These are phyloP conservation scores for Erysimum cheiranthoides DNA, from an alignment of 345 rosid genomes.

Conservation along the genomic window DNA sequence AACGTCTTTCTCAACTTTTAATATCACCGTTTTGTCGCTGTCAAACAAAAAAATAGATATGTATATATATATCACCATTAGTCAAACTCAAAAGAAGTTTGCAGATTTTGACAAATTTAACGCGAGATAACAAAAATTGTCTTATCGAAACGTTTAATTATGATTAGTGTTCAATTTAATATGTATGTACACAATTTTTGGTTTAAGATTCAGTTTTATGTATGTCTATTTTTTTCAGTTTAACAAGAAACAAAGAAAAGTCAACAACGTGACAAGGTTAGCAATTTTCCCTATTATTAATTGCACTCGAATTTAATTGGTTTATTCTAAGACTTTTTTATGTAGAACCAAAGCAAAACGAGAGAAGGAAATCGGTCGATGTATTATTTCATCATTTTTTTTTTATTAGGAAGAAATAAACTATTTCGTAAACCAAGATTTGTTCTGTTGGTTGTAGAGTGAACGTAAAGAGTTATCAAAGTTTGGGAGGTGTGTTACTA, in stretches of 20 bases:
- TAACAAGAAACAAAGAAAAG: background rate
- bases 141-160: too few species aligned
- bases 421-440: background rate
- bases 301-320: slow-evolving; percentile 18
- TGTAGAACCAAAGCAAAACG: background rate
- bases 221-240: background rate
- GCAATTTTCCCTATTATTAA: background rate
- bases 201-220: too few species aligned
- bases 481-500: background rate
- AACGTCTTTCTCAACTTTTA: slow-evolving; percentile 9
- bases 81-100: background rate
- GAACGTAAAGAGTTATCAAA: background rate
- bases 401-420: slow-evolving; percentile 1
- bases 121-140: too few species aligned
- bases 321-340: background rate
- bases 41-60: too few species aligned
- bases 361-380: background rate
- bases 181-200: too few species aligned
- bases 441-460: slow-evolving; percentile 21
- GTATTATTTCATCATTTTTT: background rate
- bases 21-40: background rate
- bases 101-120: background rate
- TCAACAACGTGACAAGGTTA: slow-evolving; percentile 18
- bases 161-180: too few species aligned
- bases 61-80: background rate